These are phyloP conservation scores for Helichrysum umbraculigerum DNA, from an alignment of 129 eudicot genomes.

Conservation along the genomic window DNA sequence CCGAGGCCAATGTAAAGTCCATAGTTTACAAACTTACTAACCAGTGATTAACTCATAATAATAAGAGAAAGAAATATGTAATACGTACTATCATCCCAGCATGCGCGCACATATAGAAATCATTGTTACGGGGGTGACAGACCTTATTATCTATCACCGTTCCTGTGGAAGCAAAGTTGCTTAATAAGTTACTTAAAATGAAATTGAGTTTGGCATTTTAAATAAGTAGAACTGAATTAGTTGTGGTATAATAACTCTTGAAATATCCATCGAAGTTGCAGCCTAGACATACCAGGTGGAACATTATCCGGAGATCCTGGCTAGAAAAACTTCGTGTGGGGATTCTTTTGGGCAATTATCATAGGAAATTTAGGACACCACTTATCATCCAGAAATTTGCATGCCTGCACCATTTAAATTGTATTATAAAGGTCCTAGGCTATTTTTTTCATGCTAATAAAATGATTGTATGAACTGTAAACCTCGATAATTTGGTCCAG, in stretches of 20 bases:
- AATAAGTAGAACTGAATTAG: background rate
- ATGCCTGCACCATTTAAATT: slow-evolving; percentile 42
- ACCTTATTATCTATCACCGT: slow-evolving; percentile 75
- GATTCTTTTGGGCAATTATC: slow-evolving; percentile 78
- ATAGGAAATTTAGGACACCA: slow-evolving; percentile 74
- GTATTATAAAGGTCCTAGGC: background rate
- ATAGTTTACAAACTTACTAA: too few species aligned
- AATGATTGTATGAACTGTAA: background rate
- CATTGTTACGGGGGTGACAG: slow-evolving; percentile 68
- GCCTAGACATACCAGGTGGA: slow-evolving; percentile 54
- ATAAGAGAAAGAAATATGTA: background rate
- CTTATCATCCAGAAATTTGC: slow-evolving; percentile 75
- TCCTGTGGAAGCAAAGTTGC: slow-evolving; percentile 37
- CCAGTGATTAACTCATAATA: background rate
- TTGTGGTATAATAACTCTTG: background rate
- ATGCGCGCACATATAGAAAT: slow-evolving; percentile 74
- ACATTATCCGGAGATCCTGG: slow-evolving; percentile 67
- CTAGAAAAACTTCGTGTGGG: slow-evolving; percentile 78
- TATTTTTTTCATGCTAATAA: background rate
- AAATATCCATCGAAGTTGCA: background rate
- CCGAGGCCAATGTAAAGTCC: background rate
- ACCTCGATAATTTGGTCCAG: slow-evolving; percentile 76
- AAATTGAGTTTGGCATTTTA: background rate
- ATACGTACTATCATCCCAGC: slow-evolving; percentile 71
- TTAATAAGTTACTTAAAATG: background rate